These are phyloP conservation scores for Monosporozyma aerobia DNA, from an alignment of 805 yeast genomes.

Conservation along the genomic window DNA sequence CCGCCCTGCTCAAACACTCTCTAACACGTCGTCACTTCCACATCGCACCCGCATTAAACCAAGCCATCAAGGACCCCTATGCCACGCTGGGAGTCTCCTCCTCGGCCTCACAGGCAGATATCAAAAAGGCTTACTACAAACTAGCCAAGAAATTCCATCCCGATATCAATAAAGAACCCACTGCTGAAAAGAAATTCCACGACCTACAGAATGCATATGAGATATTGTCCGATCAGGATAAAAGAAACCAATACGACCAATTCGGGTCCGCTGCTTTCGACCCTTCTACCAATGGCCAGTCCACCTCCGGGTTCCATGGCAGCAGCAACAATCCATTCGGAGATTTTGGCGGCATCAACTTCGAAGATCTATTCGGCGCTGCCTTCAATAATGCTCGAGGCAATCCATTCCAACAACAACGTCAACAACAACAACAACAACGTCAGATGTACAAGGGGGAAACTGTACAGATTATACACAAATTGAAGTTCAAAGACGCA, in stretches of 20 bases:
- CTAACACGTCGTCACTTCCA: constrained; percentile 9
- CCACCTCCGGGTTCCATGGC: constrained; percentile 26
- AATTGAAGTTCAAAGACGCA: constrained; percentile 75
- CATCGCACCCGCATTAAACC: constrained; percentile 8
- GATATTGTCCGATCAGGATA: constrained; percentile 72
- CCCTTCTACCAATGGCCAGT: constrained; percentile 3
- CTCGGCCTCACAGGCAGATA: constrained; percentile 66
- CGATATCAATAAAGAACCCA: constrained; percentile 86
- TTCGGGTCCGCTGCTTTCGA: constrained; percentile 83
- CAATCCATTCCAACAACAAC: not conserved
- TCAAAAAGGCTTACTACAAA: constrained; percentile 89
- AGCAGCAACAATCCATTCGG: constrained; percentile 32
- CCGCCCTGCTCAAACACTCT: too few relatives aligned
- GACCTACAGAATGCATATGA: constrained; percentile 93
- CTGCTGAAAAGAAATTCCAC: constrained; percentile 83
- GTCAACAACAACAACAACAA: not conserved
- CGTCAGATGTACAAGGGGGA: constrained; percentile 58
- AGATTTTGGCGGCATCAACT: constrained; percentile 39
- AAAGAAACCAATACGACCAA: constrained; percentile 83
- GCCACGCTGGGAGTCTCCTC: constrained; percentile 68
- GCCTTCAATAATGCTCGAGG: constrained; percentile 31
- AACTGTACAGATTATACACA: constrained; percentile 69
- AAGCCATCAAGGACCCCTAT: constrained; percentile 61
- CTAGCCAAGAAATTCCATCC: constrained; percentile 94
- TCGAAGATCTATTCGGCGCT: constrained; percentile 57